Evolutionary conservation across 1,139 yeast genomes (phyloP).

Genomic region (Magnusiomyces tetraspermus): DNA sequence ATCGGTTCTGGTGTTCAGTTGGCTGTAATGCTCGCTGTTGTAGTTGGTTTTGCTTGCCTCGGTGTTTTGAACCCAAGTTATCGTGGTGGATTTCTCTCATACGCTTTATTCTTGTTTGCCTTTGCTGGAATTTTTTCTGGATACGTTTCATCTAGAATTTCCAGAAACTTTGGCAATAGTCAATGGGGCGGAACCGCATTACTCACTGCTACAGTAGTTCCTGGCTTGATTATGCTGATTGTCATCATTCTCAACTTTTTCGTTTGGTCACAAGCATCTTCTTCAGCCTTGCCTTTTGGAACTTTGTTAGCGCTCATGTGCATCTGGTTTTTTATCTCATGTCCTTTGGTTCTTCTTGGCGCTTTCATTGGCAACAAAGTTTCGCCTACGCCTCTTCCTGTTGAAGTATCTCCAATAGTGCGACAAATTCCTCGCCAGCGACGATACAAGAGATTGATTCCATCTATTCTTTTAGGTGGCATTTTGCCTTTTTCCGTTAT

Average conservation of each 20-base stretch:
- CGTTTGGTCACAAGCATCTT: constrained; percentile 69
- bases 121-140: constrained; percentile 69
- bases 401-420: constrained; percentile 29
- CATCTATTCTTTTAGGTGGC: constrained; percentile 43
- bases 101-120: constrained; percentile 52
- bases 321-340: constrained; percentile 53
- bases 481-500: constrained; percentile 71
- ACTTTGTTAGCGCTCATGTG: constrained; percentile 51
- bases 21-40: constrained; percentile 53
- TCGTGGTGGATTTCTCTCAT: constrained; percentile 56
- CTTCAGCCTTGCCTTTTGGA: constrained; percentile 69
- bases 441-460: constrained; percentile 28
- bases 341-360: constrained; percentile 69
- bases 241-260: constrained; percentile 54
- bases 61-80: constrained; percentile 51
- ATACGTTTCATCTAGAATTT: constrained; percentile 54
- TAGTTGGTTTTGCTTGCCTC: constrained; percentile 48
- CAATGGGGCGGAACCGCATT: constrained; percentile 23
- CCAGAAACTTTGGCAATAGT: constrained; percentile 44
- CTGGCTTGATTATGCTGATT: constrained; percentile 46
- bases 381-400: constrained; percentile 27
- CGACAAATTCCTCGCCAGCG: constrained; percentile 37
- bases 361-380: constrained; percentile 48
- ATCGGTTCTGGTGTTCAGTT: constrained; percentile 70
- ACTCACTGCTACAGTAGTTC: constrained; percentile 37